Conservation (phyloP, 2,329 filamentous ascomycete species). For the Botrytis elliptica region DNA sequence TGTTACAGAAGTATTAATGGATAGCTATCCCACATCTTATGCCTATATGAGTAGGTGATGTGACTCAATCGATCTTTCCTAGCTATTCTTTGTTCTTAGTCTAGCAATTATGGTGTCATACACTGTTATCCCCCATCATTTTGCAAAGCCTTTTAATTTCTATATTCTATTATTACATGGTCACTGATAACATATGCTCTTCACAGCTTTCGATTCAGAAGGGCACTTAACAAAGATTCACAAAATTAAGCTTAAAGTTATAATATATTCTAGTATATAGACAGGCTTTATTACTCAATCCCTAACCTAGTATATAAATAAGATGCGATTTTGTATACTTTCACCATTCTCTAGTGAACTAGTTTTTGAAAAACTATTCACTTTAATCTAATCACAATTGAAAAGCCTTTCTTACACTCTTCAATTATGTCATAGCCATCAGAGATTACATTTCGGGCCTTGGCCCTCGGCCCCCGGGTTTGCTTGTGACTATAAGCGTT, state of each 20-base stretch:
- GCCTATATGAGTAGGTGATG: neutral
- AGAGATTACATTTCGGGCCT: neutral
- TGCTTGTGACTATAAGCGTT: neutral
- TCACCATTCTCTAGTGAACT: neutral
- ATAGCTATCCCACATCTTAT: neutral
- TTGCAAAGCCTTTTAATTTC: neutral
- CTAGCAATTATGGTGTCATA: neutral
- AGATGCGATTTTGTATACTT: neutral
- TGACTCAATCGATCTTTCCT: too few relatives aligned
- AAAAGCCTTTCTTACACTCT: neutral
- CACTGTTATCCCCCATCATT: neutral
- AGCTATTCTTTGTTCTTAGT: neutral
- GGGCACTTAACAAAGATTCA: neutral
- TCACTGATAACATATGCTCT: neutral
- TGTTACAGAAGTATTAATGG: neutral
- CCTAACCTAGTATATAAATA: neutral
- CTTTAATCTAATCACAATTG: neutral
- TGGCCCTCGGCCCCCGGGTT: neutral
- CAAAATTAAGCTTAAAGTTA: neutral
- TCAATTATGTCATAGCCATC: neutral
- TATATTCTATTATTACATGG: accelerated
- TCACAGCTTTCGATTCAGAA: neutral
- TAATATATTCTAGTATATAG: neutral
- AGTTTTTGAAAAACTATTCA: neutral
- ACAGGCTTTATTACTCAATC: neutral